Conservation (phyloP, 257 asterid species). For the Thymus quinquecostatus region DNA sequence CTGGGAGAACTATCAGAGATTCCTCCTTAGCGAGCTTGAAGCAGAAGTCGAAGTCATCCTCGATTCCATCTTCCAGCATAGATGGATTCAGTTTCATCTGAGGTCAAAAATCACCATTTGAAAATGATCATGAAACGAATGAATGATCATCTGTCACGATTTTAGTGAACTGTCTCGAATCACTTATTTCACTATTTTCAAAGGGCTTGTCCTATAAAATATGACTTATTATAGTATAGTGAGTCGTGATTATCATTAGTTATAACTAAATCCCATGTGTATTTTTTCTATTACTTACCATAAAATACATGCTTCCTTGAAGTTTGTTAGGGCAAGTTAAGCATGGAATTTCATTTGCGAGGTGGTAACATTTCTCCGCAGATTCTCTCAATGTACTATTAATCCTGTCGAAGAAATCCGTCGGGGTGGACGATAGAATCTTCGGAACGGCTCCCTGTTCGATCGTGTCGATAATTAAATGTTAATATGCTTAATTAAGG, state of each 20-base stretch:
- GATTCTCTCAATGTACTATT: slow-evolving; percentile 49
- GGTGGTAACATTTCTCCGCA: slow-evolving; percentile 43
- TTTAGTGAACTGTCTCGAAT: too few species aligned
- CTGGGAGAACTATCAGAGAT: slow-evolving; percentile 61
- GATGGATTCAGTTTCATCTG: slow-evolving; percentile 53
- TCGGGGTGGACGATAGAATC: slow-evolving; percentile 50
- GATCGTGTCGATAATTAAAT: not conserved
- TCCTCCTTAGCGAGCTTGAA: slow-evolving; percentile 63
- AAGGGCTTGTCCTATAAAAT: too few species aligned
- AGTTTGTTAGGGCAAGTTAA: slow-evolving; percentile 56
- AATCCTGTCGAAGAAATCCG: slow-evolving; percentile 48
- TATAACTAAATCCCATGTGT: too few species aligned
- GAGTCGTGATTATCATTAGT: too few species aligned
- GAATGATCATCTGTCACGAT: too few species aligned
- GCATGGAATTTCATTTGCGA: slow-evolving; percentile 48
- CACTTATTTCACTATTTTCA: too few species aligned
- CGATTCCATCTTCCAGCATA: slow-evolving; percentile 41
- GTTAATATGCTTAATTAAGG: too few species aligned
- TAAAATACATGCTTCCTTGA: slow-evolving; percentile 66
- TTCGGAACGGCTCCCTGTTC: slow-evolving; percentile 69
- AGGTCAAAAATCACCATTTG: not conserved
- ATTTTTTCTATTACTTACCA: slow-evolving; percentile 45
- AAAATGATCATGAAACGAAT: too few species aligned
- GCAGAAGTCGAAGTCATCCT: slow-evolving; percentile 14
- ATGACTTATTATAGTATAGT: too few species aligned